Base-by-base conservation (phyloP, 192 early-diverging fungal species). In the Oehlia diaphana region DNA sequence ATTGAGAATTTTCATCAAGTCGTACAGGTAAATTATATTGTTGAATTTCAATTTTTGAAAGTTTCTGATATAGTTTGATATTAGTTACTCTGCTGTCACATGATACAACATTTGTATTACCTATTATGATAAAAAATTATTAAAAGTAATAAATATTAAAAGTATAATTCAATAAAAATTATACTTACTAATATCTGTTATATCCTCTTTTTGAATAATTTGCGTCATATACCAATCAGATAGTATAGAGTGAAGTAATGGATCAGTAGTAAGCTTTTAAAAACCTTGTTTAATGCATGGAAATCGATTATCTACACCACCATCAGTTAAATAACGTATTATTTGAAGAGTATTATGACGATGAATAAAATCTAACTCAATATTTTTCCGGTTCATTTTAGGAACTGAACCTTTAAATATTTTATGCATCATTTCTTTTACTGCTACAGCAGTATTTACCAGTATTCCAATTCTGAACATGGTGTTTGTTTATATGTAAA, bases 201-300 rank as follows among this genome's bases (percentile, higher is more conserved):
- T 64, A 64, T 63, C 21, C n/a, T 31, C 28, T 31, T 31, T 31
- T 31, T 31, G 28, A 31, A 31, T 31, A 31, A 9, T n/a, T 26
- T 64, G n/a, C n/a, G n/a, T 64, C 63, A 64, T 64, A 23, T 23
- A 64, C n/a, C 63, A 64, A 64, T 64, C n/a, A 26, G 63, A 64
- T 23, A 64, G 26, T 64, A 64, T 64, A 9, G 63, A 7, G 8
- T 23, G 63, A 64, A 64, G 63, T 3, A 64, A 23, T 64, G n/a
- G n/a, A 9, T 64, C 63, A 9, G 19, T 64, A 26, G n/a, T 64
- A 64, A 64, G 26, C 1, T 4, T 64, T 64, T 28, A 9, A 63
- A 23, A 63, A 0, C 2, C 63, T 26, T 63, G 63, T 26, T 21
- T 26, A 63, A 63, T 23, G 6, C 6, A 28, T 63, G 4, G n/a